phyloP scores from a whole-genome alignment of 2,329 filamentous ascomycete species.

The Penicillium aurantiogriseum region DNA sequence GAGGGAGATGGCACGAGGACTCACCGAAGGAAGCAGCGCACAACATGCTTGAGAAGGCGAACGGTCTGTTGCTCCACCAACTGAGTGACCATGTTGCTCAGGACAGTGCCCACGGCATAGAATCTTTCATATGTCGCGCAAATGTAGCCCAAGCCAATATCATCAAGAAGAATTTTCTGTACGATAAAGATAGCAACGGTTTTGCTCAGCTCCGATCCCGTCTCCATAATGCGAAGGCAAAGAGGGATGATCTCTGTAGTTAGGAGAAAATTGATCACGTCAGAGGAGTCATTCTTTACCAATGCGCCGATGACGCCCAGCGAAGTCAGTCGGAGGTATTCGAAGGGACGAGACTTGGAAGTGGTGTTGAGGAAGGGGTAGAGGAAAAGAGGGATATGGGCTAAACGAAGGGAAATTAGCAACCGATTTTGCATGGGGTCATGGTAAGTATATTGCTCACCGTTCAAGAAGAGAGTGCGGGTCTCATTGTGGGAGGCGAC shows the following conservation, averaged over 20 bases:
- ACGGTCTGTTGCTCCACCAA: slow-evolving; percentile 97
- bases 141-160: slow-evolving; percentile 95
- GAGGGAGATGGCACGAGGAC: slow-evolving; percentile 29
- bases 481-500: slow-evolving; percentile 98
- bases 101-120: slow-evolving; percentile 93
- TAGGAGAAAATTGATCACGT: slow-evolving; percentile 97
- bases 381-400: slow-evolving; percentile 94
- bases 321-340: slow-evolving; percentile 93
- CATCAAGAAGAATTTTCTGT: slow-evolving; percentile 95
- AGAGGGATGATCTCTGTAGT: slow-evolving; percentile 98
- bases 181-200: slow-evolving; percentile 99
- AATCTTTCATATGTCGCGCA: slow-evolving; percentile 98
- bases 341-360: slow-evolving; percentile 94
- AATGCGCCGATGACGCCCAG: slow-evolving; percentile 94
- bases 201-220: slow-evolving; percentile 95
- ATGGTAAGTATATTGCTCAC: slow-evolving; percentile 49
- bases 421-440: not conserved
- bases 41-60: slow-evolving; percentile 92
- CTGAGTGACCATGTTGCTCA: slow-evolving; percentile 98
- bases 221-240: slow-evolving; percentile 98
- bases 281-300: slow-evolving; percentile 97
- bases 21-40: slow-evolving; percentile 91
- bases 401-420: slow-evolving; percentile 48
- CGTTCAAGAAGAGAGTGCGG: slow-evolving; percentile 85
- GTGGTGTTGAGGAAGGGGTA: slow-evolving; percentile 99